Conservation (phyloP, 2,329 filamentous ascomycete species). For the Claviceps capensis region DNA sequence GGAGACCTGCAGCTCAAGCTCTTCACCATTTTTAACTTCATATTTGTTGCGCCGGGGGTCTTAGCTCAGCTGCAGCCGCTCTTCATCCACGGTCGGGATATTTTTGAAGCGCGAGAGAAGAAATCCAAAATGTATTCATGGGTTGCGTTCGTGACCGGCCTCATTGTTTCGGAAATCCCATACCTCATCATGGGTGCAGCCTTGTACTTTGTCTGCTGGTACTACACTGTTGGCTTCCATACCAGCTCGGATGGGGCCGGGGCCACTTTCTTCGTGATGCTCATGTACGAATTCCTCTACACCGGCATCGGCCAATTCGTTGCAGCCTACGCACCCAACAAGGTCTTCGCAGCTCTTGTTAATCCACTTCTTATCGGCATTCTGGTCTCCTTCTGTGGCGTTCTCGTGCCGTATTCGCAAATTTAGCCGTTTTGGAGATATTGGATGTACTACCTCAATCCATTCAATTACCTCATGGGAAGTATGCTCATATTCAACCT, state of each 20-base stretch:
- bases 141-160: constrained; percentile 42
- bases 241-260: constrained; percentile 31
- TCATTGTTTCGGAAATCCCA: constrained; percentile 34
- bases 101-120: constrained; percentile 45
- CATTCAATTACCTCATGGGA: constrained; percentile 48
- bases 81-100: constrained; percentile 41
- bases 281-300: constrained; percentile 47
- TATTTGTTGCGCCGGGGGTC: constrained; percentile 45
- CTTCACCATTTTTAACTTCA: constrained; percentile 50
- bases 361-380: constrained; percentile 43
- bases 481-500: constrained; percentile 38
- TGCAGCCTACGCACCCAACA: constrained; percentile 49
- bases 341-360: constrained; percentile 42
- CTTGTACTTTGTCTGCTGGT: constrained; percentile 41
- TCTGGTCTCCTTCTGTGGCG: constrained; percentile 59
- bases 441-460: constrained; percentile 50
- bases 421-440: constrained; percentile 54
- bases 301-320: constrained; percentile 48
- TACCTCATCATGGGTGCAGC: constrained; percentile 30
- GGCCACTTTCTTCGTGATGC: constrained; percentile 37
- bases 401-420: constrained; percentile 52
- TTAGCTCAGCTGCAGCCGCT: constrained; percentile 45
- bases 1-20: constrained; percentile 39
- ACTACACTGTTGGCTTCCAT: constrained; percentile 42
- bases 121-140: constrained; percentile 49